phyloP scores from a whole-genome alignment of 352 stramenopile species.

The Phytophthora pluvialis region DNA sequence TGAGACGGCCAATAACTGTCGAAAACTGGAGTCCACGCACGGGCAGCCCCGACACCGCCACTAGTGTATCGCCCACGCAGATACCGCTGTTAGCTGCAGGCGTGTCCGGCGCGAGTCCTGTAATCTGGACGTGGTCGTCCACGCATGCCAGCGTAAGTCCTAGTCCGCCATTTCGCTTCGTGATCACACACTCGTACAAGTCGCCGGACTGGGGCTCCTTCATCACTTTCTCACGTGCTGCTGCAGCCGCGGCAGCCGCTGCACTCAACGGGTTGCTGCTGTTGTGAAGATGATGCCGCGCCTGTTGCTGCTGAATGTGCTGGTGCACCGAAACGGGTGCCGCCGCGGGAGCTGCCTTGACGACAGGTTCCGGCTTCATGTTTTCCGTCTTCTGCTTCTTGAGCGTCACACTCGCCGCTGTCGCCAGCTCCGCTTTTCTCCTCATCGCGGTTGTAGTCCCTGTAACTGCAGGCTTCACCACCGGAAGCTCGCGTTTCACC shows the following conservation, averaged over 20 bases:
- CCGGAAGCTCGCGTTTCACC: conserved; percentile 35
- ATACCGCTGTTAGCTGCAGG: conserved; percentile 76
- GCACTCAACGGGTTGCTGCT: conserved; percentile 30
- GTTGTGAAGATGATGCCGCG: conserved; percentile 37
- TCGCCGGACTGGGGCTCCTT: conserved; percentile 83
- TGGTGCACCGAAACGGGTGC: conserved; percentile 23
- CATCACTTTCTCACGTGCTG: conserved; percentile 80
- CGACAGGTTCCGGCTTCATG: conserved; percentile 38
- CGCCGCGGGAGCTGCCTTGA: conserved; percentile 19
- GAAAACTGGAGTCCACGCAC: conserved; percentile 84
- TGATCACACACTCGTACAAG: conserved; percentile 88
- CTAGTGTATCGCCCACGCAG: conserved; percentile 79
- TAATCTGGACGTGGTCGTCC: conserved; percentile 88
- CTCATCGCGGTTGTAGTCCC: conserved; percentile 20
- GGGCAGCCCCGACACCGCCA: conserved; percentile 72
- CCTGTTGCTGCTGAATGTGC: conserved; percentile 35
- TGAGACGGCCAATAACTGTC: conserved; percentile 80
- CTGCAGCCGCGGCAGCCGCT: conserved; percentile 33
- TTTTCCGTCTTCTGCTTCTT: conserved; percentile 69
- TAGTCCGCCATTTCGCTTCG: conserved; percentile 76
- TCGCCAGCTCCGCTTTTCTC: conserved; percentile 32
- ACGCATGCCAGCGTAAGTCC: conserved; percentile 80
- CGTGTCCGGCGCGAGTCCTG: conserved; percentile 70
- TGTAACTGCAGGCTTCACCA: conserved; percentile 31
- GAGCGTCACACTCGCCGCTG: conserved; percentile 19